A percentile compares a stretch with the other conserved stretches of the same genome.
Evolutionary conservation across 75 land plant genomes (phyloP).

Genomic region (Picea glauca): DNA sequence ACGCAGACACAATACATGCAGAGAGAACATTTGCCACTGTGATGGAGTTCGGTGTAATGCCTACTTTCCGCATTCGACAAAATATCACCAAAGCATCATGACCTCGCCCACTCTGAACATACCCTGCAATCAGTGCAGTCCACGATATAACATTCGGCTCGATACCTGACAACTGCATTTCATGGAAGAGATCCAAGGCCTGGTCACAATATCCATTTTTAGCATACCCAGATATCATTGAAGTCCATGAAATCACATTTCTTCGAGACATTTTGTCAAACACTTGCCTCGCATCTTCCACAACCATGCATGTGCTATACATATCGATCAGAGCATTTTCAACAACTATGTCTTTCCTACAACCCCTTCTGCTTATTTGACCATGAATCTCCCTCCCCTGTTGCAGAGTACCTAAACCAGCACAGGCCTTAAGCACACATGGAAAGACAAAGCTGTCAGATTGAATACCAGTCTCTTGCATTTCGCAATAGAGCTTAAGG

Average conservation of each 20-base stretch:
- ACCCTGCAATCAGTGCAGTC: no score
- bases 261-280: conserved; percentile 11
- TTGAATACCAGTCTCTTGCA: neutral
- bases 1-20: conserved; percentile 16
- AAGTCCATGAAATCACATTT: conserved; percentile 41
- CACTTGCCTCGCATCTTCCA: neutral
- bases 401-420: neutral
- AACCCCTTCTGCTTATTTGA: conserved; percentile 1
- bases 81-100: no score
- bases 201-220: conserved; percentile 13
- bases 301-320: conserved; percentile 3
- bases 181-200: conserved; percentile 24
- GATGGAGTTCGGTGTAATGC: neutral
- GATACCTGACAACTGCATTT: conserved; percentile 21
- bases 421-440: conserved; percentile 10
- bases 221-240: conserved; percentile 30
- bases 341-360: neutral
- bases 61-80: no score
- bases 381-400: conserved; percentile 10
- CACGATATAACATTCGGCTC: conserved; percentile 10
- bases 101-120: no score
- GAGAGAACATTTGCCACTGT: conserved; percentile 26
- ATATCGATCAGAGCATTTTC: conserved; percentile 4
- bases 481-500: neutral
- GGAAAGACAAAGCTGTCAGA: conserved; percentile 2